phyloP scores from a whole-genome alignment of 2,329 filamentous ascomycete genomes.

The Aureobasidium sp. region DNA sequence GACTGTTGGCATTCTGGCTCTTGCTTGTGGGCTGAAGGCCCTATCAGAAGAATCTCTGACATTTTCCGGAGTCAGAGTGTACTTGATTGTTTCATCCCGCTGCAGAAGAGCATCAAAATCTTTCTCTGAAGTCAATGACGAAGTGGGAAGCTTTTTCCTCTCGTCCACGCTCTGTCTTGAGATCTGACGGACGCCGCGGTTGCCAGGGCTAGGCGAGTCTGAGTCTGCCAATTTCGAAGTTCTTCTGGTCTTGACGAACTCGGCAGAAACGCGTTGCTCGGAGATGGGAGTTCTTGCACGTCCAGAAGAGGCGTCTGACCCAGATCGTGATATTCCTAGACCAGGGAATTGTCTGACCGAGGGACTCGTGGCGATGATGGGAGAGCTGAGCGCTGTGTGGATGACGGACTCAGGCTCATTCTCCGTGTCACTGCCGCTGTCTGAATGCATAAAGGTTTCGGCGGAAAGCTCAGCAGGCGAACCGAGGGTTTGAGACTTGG shows the following conservation, averaged over 20 bases:
- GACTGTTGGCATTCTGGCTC: not conserved
- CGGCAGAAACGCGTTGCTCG: constrained; percentile 4
- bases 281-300: not conserved
- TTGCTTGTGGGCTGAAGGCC: not conserved
- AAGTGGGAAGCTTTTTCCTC: not conserved
- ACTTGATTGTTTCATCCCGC: constrained; percentile 43
- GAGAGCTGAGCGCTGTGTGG: not conserved
- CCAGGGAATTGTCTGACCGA: constrained; percentile 8
- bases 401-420: not conserved
- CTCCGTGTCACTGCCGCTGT: not conserved
- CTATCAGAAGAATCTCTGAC: constrained; percentile 35
- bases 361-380: not conserved
- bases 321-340: not conserved
- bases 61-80: constrained; percentile 42
- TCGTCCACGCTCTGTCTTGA: constrained; percentile 10
- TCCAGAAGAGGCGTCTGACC: not conserved
- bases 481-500: not conserved
- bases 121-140: constrained; percentile 20
- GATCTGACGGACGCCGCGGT: not conserved
- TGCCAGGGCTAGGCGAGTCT: not conserved
- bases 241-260: not conserved
- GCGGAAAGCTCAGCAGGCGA: not conserved
- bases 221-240: constrained; percentile 1
- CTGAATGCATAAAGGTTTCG: not conserved
- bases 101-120: constrained; percentile 45